Base-by-base conservation (phyloP, 305 asterid genomes). In the Fraxinus paxiana region DNA sequence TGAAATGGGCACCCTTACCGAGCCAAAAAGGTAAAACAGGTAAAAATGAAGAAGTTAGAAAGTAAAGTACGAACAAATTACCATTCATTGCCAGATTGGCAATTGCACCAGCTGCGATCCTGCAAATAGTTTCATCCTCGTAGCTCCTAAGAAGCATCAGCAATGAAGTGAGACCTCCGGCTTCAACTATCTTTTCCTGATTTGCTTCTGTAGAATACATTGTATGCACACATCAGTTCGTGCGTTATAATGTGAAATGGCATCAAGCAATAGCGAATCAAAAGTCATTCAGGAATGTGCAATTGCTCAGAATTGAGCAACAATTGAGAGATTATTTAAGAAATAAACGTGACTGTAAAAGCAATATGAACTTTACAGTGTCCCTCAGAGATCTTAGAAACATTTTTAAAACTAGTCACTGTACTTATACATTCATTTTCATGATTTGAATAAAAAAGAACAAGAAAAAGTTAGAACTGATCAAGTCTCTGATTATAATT, bases 81-180 rank as follows among this genome's bases (percentile, higher is more conserved):
- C 99, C 99, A 73, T 93, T 96, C 99, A 96, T 96, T 78, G 99
- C 99, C 85, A 96, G 98, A 90, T 96, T 96, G 82, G 99, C 99
- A 84, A 96, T 92, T 80, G 99, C 99, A 81, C 99, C 99, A 79
- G 99, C 98, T 81, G 99, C 97, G 86, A 94, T 93, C 88, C 99
- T 92, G 75, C 98, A 94, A 85, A 96, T 91, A 51, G 97, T 94
- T 87, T 96, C 98, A 84, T 96, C 98, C 81, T 91, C 97, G 12
- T 93, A 94, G 80, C 87, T 93, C 84, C 99, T 87, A 73, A 96
- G 98, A 75, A 96, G 98, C 97, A 89, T 92, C 87, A 96, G 81
- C 87, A 96, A 89, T 83, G 98, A 93, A 82, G 93, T 90, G 80
- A 96, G 98, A 63, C 99, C 99, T 74, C 99, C 99, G 72, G 98